Percentiles rank a stretch among this genome's conserved stretches.
Evolutionary conservation across 805 yeast genomes (phyloP).

Genomic region (Cyberlindnera petersonii): DNA sequence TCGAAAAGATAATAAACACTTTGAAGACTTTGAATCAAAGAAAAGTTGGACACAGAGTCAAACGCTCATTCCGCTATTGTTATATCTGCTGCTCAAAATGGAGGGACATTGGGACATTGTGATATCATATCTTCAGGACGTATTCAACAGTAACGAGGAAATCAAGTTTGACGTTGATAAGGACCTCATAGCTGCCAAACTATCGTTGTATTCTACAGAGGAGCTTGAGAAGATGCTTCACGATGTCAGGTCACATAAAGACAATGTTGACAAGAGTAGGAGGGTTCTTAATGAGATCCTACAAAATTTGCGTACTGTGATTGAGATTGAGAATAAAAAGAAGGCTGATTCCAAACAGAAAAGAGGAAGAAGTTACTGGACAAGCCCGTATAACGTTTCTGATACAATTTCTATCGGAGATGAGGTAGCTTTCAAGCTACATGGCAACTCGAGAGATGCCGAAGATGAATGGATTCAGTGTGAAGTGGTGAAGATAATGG

Average conservation of each 20-base stretch:
- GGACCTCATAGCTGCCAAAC: constrained; percentile 28
- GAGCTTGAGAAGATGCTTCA: constrained; percentile 40
- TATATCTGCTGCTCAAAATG: constrained; percentile 32
- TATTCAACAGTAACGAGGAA: constrained; percentile 58
- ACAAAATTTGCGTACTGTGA: constrained; percentile 44
- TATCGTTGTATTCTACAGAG: constrained; percentile 32
- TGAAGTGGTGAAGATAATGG: constrained; percentile 72
- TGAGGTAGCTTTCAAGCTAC: constrained; percentile 83
- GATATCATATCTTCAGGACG: constrained; percentile 62
- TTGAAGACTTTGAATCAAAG: too few relatives aligned
- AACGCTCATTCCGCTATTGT: too few relatives aligned
- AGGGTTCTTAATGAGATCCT: constrained; percentile 39
- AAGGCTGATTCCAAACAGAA: constrained; percentile 25
- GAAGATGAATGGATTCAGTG: constrained; percentile 96
- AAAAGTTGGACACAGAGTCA: too few relatives aligned
- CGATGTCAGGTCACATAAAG: constrained; percentile 47
- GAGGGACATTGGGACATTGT: constrained; percentile 70
- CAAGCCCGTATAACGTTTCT: constrained; percentile 54
- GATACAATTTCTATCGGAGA: constrained; percentile 62
- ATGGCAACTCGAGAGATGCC: constrained; percentile 60
- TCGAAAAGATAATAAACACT: too few relatives aligned
- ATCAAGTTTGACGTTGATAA: constrained; percentile 42
- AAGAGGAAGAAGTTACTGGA: constrained; percentile 33
- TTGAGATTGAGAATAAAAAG: constrained; percentile 29
- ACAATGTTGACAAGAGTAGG: constrained; percentile 52